A percentile compares a stretch with the other conserved stretches of the same genome.
phyloP scores from a whole-genome alignment of 2,329 filamentous ascomycete genomes.

The Intubia oerlemansii region DNA sequence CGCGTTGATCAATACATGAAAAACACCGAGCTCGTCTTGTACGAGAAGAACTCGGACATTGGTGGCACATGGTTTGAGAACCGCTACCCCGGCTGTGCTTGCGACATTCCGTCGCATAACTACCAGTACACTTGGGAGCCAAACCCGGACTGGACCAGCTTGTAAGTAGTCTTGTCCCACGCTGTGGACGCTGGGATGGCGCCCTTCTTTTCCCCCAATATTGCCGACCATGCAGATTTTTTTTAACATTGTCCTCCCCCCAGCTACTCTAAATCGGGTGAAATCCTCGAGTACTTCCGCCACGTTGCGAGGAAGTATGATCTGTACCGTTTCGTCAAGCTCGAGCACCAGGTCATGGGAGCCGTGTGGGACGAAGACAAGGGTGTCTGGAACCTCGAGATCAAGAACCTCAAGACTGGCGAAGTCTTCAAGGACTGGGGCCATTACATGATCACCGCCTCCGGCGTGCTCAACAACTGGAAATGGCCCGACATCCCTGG shows the following conservation, averaged over 20 bases:
- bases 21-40: slow-evolving; percentile 5
- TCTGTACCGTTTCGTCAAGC: slow-evolving; percentile 3
- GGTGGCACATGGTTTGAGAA: slow-evolving; percentile 8
- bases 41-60: slow-evolving; percentile 7
- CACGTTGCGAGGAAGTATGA: slow-evolving; percentile 4
- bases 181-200: too few relatives aligned
- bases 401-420: slow-evolving; percentile 1
- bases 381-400: slow-evolving; percentile 3
- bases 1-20: slow-evolving; percentile 5
- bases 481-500: slow-evolving; percentile 17
- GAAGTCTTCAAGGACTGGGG: slow-evolving; percentile 11
- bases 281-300: slow-evolving; percentile 7
- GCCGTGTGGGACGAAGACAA: slow-evolving; percentile 6
- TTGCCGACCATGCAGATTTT: too few relatives aligned
- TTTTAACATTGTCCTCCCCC: too few relatives aligned
- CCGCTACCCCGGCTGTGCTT: slow-evolving; percentile 8
- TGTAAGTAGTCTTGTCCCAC: too few relatives aligned
- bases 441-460: slow-evolving; percentile 26
- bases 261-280: slow-evolving; percentile 4
- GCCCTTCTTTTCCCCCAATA: too few relatives aligned
- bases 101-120: slow-evolving; percentile 8
- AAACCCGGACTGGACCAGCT: slow-evolving; percentile 7
- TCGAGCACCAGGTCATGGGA: slow-evolving; percentile 2
- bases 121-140: slow-evolving; percentile 7
- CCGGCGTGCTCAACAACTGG: slow-evolving; percentile 27